Percentiles rank a stretch among this genome's conserved stretches.
phyloP scores from a whole-genome alignment of 139 green algal genomes.

The Chlamydomonas sphaeroides region DNA sequence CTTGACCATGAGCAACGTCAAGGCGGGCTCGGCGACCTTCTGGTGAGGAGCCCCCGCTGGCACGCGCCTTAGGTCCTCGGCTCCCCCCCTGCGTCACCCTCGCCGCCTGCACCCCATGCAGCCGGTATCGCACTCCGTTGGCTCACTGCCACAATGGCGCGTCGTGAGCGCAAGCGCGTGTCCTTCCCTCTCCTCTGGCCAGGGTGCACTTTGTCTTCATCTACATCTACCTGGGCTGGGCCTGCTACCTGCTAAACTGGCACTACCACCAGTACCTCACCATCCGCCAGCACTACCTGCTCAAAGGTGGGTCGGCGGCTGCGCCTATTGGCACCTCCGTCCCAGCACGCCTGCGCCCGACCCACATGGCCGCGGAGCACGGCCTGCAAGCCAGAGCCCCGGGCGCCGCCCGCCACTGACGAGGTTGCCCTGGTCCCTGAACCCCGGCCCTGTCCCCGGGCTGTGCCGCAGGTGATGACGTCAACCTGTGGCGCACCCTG shows the following conservation, averaged over 20 bases:
- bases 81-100: background rate
- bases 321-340: too few relatives aligned
- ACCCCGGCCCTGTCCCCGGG: too few relatives aligned
- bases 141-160: too few relatives aligned
- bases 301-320: constrained; percentile 39
- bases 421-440: too few relatives aligned
- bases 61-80: background rate
- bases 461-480: too few relatives aligned
- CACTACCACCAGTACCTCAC: constrained; percentile 58
- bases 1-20: constrained; percentile 50
- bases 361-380: too few relatives aligned
- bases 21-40: background rate
- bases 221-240: constrained; percentile 52
- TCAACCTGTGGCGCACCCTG: constrained; percentile 36
- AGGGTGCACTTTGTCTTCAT: constrained; percentile 44
- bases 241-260: constrained; percentile 42
- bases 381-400: too few relatives aligned
- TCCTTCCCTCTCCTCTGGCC: background rate
- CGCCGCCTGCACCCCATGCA: background rate
- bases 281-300: constrained; percentile 56
- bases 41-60: constrained; percentile 19
- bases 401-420: too few relatives aligned
- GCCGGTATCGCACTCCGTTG: too few relatives aligned
- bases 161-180: too few relatives aligned
- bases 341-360: too few relatives aligned